Conservation (phyloP, 108 stramenopile species). For the Pelagomonas calceolata region DNA sequence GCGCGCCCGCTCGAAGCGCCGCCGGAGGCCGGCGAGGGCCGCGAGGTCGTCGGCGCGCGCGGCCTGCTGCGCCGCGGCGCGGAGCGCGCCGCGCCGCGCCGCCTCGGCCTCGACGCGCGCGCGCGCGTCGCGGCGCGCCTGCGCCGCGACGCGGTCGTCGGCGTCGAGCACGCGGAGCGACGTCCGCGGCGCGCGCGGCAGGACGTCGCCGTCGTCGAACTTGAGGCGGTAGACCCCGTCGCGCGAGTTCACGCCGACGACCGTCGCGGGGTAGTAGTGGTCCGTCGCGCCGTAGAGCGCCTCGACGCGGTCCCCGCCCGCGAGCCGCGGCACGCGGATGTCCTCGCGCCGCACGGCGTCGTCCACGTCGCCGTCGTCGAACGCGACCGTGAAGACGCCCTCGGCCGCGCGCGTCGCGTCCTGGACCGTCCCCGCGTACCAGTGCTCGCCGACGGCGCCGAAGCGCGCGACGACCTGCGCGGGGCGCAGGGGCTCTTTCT, state of each 20-base stretch:
- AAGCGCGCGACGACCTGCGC: background rate
- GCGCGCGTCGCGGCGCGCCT: background rate
- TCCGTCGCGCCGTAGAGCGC: background rate
- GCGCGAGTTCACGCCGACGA: too few relatives aligned
- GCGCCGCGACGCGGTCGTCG: background rate
- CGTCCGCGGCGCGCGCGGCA: background rate
- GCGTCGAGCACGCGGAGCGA: background rate
- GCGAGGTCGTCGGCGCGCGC: background rate
- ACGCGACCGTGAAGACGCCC: background rate
- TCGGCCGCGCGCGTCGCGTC: background rate
- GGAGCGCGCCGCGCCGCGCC: background rate
- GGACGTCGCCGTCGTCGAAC: background rate
- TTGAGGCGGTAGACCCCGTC: background rate
- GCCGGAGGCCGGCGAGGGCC: background rate
- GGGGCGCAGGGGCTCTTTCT: background rate
- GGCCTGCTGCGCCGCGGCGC: background rate
- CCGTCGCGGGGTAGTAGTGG: too few relatives aligned
- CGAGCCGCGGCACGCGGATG: background rate
- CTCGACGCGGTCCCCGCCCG: background rate
- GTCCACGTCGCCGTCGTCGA: background rate
- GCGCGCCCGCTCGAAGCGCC: background rate
- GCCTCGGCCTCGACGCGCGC: background rate
- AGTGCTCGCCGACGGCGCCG: background rate
- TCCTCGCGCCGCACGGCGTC: background rate
- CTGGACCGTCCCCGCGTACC: background rate